Base-by-base conservation (phyloP, 1,284 basidiomycete genomes). In the Gomphus sp. region DNA sequence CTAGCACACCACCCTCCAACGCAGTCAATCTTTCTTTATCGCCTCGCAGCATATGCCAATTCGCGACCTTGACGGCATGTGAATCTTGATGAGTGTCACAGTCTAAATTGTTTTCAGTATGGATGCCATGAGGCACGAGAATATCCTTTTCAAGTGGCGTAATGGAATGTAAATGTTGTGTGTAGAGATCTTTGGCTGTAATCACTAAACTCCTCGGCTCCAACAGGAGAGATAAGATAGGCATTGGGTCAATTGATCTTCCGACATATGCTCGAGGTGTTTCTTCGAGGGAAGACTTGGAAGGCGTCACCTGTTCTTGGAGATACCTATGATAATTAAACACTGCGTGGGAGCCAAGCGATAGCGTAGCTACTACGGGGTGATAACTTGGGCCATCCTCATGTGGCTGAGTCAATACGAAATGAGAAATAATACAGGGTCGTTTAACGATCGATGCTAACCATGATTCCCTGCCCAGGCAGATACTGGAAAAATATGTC, bases 381-480 rank as follows among this genome's bases (percentile, higher is more conserved):
- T 86, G 77, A 73, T 97, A 98, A 3, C 89, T 84, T 0, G 89
- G 86, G 0, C 95, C 94, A 69, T 98, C 95, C 72, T 97, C 87
- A 67, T 97, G 95, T 0, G 93, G 92, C 91, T 93, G 69, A 3
- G 39, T 56, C 57, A 61, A 62, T 61, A 25, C 48, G 50, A 61
- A 61, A 52, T 52, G 61, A 55, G 57, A 52, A 43, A 34, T 16
- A 52, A 36, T 53, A 36, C 48, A 10, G 50, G 12, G 5, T 39
- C 52, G 9, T 25, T 28, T 57, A 47, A 52, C 50, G 53, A 49
- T 22, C 54, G 37, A 37, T 39, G 54, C 80, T 63, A 70, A 91
- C 91, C 78, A 91, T 88, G 62, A 98, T 98, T 22, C 95, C 95
- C 73, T 98, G 93, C 1, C 91, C 91, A 6, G 92, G 80, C 31